A percentile compares a stretch with the other conserved stretches of the same genome.
phyloP scores from a whole-genome alignment of 1,284 basidiomycete genomes.

The Pseudozyma sp. region DNA sequence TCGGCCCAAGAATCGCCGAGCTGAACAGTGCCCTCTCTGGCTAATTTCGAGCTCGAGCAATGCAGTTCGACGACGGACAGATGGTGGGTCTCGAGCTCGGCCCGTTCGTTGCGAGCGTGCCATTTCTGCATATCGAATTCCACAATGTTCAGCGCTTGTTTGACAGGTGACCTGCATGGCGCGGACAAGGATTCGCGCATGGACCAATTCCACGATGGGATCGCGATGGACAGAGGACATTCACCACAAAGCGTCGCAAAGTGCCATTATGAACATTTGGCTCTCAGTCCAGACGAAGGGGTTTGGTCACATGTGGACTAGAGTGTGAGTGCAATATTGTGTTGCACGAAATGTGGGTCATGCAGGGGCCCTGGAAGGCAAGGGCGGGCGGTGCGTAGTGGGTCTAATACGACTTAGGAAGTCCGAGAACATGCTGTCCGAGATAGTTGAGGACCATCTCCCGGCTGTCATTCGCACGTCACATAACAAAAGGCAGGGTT shows the following conservation, averaged over 20 bases:
- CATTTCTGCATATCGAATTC: neutral
- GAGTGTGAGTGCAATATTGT: no score
- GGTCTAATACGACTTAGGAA: conserved; percentile 55
- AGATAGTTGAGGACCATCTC: conserved; percentile 67
- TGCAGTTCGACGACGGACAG: neutral
- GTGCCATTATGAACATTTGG: neutral
- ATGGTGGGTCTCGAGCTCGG: neutral
- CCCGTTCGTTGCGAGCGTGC: neutral
- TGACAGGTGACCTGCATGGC: conserved; percentile 1
- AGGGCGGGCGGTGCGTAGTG: neutral
- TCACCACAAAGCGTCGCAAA: neutral
- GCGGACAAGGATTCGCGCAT: neutral
- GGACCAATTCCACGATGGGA: neutral
- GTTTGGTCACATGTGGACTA: neutral
- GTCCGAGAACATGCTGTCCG: conserved; percentile 48
- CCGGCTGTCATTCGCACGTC: conserved; percentile 37
- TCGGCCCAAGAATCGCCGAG: neutral
- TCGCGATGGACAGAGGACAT: neutral
- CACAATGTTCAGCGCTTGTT: neutral
- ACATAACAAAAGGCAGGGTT: neutral
- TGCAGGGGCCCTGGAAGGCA: no score
- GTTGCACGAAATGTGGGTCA: neutral
- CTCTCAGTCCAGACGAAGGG: neutral
- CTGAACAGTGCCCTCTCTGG: neutral
- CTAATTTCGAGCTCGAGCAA: neutral